Conservation (phyloP, 202 grass and related monocot species). For the Carex sylvatica region DNA sequence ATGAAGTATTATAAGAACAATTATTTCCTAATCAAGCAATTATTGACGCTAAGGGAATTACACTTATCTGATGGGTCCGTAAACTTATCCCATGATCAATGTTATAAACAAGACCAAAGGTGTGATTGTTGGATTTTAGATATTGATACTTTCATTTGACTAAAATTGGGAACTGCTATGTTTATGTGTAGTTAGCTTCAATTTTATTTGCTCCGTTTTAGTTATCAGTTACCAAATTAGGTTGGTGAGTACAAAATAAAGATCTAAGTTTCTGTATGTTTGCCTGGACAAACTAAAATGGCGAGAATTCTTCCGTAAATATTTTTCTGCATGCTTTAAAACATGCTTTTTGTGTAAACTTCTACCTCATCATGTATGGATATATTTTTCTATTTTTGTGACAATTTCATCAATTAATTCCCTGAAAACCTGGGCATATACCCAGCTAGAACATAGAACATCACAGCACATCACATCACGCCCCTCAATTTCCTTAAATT, state of each 20-base stretch:
- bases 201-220: not conserved
- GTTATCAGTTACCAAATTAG: not conserved
- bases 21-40: not conserved
- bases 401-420: not conserved
- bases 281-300: not conserved
- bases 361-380: not conserved
- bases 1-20: constrained; percentile 1
- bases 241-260: not conserved
- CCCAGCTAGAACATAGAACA: not conserved
- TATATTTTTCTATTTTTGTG: not conserved
- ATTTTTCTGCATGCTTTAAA: not conserved
- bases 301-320: not conserved
- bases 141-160: not conserved
- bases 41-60: not conserved
- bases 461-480: not conserved
- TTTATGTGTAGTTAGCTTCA: not conserved
- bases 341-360: not conserved
- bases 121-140: not conserved
- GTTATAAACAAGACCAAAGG: not conserved
- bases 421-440: not conserved
- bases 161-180: not conserved
- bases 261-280: not conserved
- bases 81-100: not conserved
- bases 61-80: not conserved
- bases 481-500: not conserved